Conservation (phyloP, 1,284 basidiomycete genomes). For the Afroboletus lepidellus region DNA sequence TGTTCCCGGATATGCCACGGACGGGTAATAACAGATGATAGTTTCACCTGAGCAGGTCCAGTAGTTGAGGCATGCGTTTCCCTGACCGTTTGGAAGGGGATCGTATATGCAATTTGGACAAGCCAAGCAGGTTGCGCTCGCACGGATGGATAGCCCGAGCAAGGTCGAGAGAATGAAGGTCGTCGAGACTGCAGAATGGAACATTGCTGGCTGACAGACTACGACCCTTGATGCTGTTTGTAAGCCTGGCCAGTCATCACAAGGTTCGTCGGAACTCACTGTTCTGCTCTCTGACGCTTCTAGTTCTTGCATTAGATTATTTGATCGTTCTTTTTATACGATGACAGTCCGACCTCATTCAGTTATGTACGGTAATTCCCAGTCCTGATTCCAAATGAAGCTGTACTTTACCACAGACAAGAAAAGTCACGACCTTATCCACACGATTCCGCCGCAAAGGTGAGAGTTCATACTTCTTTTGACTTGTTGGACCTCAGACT, state of each 20-base stretch:
- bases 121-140: neutral
- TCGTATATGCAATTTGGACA: slow-evolving; percentile 13
- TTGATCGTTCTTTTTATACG: no score
- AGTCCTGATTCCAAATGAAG: no score
- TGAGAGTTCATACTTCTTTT: no score
- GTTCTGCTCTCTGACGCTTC: neutral
- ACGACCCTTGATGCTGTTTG: neutral
- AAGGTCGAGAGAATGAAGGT: slow-evolving; percentile 6
- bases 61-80: slow-evolving; percentile 10
- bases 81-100: slow-evolving; percentile 6
- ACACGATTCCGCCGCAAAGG: no score
- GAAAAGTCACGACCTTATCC: no score
- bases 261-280: neutral
- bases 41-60: slow-evolving; percentile 15
- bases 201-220: slow-evolving; percentile 4
- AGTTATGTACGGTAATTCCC: no score
- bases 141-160: slow-evolving; percentile 8
- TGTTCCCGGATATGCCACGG: slow-evolving; percentile 14
- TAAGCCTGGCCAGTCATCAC: neutral
- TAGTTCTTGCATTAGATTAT: neutral
- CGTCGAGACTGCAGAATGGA: neutral
- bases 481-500: no score
- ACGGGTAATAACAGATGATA: slow-evolving; percentile 18
- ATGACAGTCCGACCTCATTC: no score
- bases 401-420: no score